Base-by-base conservation (phyloP, 228 moss, liverwort and hornwort species). In the Sphagnum magellanicum region DNA sequence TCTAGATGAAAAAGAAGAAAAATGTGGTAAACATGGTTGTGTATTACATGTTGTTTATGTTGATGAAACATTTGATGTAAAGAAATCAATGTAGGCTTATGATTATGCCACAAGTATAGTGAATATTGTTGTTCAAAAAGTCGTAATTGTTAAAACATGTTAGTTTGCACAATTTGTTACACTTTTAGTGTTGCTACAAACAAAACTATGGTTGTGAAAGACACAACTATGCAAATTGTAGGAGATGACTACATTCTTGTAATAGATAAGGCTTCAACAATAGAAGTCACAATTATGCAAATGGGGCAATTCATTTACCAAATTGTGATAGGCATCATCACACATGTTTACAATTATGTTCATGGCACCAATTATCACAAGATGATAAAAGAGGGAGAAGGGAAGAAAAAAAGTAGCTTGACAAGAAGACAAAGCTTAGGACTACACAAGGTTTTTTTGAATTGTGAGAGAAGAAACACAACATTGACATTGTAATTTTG, bases 131-230 rank as follows among this genome's bases (percentile, higher is more conserved):
- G 5, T 32, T 32, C 32, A 32, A 1, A 32, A 32, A 32, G 32
- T 32, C 1, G 1, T 75, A 12, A 46, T 60, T 2, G 78, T 80
- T 0, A 80, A 75, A 80, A 84, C 12, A 68, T 53, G 0, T 64
- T 78, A 0, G 5, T 68, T 50, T 74, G 76, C 68, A 80, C 80
- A 68, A 58, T n/a, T 12, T 0, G 52, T 16, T 60, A 68, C 50
- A 55, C 6, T 0, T 70, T 50, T 10, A 48, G 11, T 58, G 50
- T 1, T 11, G 71, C 59, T 16, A 60, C 74, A 0, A 53, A 52
- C 1, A 71, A 64, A 48, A 11, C 60, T 1, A 5, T 4, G 11
- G 52, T 59, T 14, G 59, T 49, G 5, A 8, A 48, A 0, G 49
- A 16, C 53, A n/a, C 49, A 48, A 50, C 59, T 0, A 46, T 48